Base-by-base conservation (phyloP, 2,329 filamentous ascomycete species). In the Aspergillus terreus region DNA sequence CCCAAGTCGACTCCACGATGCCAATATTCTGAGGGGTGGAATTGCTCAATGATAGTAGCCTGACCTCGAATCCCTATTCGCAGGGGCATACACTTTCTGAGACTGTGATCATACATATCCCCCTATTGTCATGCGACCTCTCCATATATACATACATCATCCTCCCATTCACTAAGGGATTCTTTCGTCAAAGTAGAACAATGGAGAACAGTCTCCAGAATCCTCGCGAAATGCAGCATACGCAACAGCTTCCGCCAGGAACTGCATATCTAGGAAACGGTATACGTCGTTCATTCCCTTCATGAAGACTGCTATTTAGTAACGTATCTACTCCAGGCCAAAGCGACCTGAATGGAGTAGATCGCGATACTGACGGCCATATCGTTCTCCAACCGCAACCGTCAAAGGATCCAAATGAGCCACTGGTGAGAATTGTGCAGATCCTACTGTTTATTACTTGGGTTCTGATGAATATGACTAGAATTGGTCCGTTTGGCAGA, bases 391-490 rank as follows among this genome's bases (percentile, higher is more conserved):
- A 56, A 5, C 56, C 56, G 4, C 46, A 42, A 17, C 54, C 56
- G 27, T 54, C 56, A 3, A 48, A 40, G 36, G 62, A 65, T 14
- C 61, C 63, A 0, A 64, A 66, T 49, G 62, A 63, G 32, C 56
- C 56, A 4, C 30, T 58, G 44, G 55, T 58, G 19, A 14, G 44
- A 21, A 15, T 42, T 14, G 12, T 6, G 3, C 4, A 38, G n/a
- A 4, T 15, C 14, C 35, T 15, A 7, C 7, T 38, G 35, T 19
- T 19, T 7, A 17, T 38, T 1, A 23, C 23, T 14, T 17, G 15
- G 5, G 35, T n/a, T 38, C 14, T 17, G 14, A 38, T n/a, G 7
- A 25, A 23, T 6, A 9, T 4, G 12, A 9, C 10, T 21, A 49
- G 54, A 58, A 58, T 38, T 58, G 54, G 56, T 30, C 51, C 0